These are phyloP conservation scores for Porcisia hertigi DNA, from an alignment of 208 protist genomes.

Conservation along the genomic window DNA sequence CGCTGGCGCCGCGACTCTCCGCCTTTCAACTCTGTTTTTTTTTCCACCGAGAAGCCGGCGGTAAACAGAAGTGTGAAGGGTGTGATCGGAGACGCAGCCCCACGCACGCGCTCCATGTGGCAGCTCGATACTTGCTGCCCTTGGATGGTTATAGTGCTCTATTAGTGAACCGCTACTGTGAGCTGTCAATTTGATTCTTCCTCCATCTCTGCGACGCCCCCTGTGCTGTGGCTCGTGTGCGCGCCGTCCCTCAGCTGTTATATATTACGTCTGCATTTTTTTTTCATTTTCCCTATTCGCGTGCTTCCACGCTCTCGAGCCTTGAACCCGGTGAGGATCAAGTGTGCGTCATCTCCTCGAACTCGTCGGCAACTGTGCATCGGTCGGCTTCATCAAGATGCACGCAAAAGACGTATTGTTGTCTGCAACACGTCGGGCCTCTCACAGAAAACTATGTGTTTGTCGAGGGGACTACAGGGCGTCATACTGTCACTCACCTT, in stretches of 20 bases:
- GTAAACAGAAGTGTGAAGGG: not conserved
- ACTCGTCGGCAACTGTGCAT: too few species aligned
- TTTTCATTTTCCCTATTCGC: too few species aligned
- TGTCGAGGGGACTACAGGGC: not conserved
- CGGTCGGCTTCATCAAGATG: too few species aligned
- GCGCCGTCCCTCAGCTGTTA: too few species aligned
- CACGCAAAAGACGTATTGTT: too few species aligned
- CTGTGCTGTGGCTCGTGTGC: too few species aligned
- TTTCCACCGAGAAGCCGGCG: not conserved
- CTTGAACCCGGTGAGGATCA: too few species aligned
- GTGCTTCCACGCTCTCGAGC: too few species aligned
- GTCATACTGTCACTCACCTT: not conserved
- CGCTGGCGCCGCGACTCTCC: conserved; percentile 24
- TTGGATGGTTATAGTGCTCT: conserved; percentile 5
- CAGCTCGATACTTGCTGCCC: not conserved
- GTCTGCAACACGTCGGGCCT: too few species aligned
- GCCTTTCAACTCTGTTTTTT: not conserved
- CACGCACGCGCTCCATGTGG: not conserved
- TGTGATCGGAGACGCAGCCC: conserved; percentile 17
- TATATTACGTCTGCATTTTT: too few species aligned
- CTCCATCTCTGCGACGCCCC: not conserved
- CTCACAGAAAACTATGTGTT: not conserved
- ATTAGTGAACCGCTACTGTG: not conserved
- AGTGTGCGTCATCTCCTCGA: too few species aligned
- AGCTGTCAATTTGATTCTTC: not conserved